phyloP scores from a whole-genome alignment of 768 basidiomycete genomes.

The Termitomyces sp. region DNA sequence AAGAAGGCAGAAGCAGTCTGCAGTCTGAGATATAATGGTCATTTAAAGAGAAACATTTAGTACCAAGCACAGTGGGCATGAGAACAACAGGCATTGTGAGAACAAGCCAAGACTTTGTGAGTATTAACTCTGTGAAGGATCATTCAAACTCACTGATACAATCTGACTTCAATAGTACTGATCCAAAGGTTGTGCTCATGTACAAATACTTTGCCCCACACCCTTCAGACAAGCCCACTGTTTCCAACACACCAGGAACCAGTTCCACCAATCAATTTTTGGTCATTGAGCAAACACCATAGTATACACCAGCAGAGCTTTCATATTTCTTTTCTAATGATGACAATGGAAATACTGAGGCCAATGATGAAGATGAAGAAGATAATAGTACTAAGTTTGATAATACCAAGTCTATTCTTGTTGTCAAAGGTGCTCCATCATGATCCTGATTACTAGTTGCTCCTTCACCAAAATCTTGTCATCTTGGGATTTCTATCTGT shows the following conservation, averaged over 20 bases:
- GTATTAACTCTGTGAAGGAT: not conserved
- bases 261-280: not conserved
- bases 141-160: not conserved
- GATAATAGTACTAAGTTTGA: not conserved
- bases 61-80: no score
- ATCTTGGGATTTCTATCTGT: not conserved
- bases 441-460: not conserved
- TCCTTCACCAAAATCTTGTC: not conserved
- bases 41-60: no score
- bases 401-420: not conserved
- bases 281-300: not conserved
- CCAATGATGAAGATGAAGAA: not conserved
- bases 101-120: not conserved
- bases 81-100: no score
- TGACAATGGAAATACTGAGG: not conserved
- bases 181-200: not conserved
- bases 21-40: no score
- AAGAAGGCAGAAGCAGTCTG: no score
- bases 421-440: not conserved
- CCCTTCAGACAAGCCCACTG: not conserved
- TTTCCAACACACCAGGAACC: not conserved
- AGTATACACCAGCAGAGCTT: not conserved
- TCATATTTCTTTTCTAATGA: not conserved
- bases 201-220: not conserved
- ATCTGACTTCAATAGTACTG: not conserved